These are phyloP conservation scores for Neonectria punicea DNA, from an alignment of 2,329 filamentous ascomycete species.

Conservation along the genomic window DNA sequence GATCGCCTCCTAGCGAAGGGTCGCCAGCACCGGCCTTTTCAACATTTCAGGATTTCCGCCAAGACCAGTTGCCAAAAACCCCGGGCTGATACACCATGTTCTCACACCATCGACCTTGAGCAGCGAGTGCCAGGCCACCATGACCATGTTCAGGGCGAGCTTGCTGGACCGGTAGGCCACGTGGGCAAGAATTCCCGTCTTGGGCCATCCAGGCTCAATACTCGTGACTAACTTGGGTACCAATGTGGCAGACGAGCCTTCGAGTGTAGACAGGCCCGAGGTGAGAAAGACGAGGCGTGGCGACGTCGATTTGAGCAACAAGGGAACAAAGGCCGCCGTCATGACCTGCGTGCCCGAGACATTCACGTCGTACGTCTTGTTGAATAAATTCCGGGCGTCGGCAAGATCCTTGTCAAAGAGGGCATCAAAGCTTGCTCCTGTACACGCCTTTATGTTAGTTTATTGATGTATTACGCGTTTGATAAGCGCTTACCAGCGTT, in stretches of 20 bases:
- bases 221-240: not conserved
- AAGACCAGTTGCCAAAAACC: conserved; percentile 8
- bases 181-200: not conserved
- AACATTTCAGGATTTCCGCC: not conserved
- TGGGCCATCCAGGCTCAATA: conserved; percentile 1
- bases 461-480: too few species aligned
- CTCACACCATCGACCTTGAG: conserved; percentile 13
- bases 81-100: conserved; percentile 10
- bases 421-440: conserved; percentile 58
- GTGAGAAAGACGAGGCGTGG: conserved; percentile 62
- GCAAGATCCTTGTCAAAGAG: conserved; percentile 37
- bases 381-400: conserved; percentile 53
- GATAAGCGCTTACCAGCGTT: conserved; percentile 59
- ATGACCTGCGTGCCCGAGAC: conserved; percentile 57
- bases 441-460: not conserved
- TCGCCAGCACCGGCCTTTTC: conserved; percentile 8
- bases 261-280: conserved; percentile 36
- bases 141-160: conserved; percentile 14
- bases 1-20: conserved; percentile 1
- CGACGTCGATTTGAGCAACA: conserved; percentile 54
- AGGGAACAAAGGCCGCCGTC: conserved; percentile 53
- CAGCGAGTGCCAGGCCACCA: conserved; percentile 15
- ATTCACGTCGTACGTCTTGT: conserved; percentile 61
- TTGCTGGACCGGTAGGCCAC: conserved; percentile 6
- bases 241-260: not conserved